Conservation (phyloP, 495 filamentous ascomycete species). For the Xylaria scruposa region DNA sequence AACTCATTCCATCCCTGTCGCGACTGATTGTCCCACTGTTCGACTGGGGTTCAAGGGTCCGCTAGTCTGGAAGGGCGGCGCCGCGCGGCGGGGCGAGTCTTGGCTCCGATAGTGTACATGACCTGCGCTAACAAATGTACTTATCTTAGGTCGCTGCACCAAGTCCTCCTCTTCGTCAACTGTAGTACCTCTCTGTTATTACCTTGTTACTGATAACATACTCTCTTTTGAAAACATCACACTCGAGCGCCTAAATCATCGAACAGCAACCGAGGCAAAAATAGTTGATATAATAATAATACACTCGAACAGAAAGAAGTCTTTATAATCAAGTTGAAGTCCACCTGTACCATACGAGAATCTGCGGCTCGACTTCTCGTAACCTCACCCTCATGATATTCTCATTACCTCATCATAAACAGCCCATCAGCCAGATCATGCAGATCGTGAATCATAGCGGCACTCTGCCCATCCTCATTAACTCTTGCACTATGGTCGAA, state of each 20-base stretch:
- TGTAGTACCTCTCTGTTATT: no score
- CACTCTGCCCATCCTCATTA: constrained; percentile 27
- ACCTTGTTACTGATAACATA: no score
- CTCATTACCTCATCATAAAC: background rate
- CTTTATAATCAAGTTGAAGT: constrained; percentile 1
- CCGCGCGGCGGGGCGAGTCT: background rate
- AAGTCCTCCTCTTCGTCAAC: background rate
- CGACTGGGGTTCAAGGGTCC: constrained; percentile 11
- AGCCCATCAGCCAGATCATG: no score
- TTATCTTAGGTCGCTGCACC: background rate
- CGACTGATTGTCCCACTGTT: background rate
- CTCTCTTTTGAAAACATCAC: background rate
- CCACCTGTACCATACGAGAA: constrained; percentile 24
- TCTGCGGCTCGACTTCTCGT: constrained; percentile 19
- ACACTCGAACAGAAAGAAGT: constrained; percentile 5
- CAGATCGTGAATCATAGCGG: constrained; percentile 16
- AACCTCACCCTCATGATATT: constrained; percentile 9
- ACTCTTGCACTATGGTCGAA: constrained; percentile 24
- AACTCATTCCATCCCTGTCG: constrained; percentile 11
- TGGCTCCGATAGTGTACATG: background rate
- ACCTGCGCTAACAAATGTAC: background rate
- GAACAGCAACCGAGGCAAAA: background rate
- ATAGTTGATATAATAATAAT: constrained; percentile 1
- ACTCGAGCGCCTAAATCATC: background rate
- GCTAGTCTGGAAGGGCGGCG: background rate